A percentile compares a stretch with the other conserved stretches of the same genome.
phyloP scores from a whole-genome alignment of 352 stramenopile species.

The Thalassiosira livingstoniorum region DNA sequence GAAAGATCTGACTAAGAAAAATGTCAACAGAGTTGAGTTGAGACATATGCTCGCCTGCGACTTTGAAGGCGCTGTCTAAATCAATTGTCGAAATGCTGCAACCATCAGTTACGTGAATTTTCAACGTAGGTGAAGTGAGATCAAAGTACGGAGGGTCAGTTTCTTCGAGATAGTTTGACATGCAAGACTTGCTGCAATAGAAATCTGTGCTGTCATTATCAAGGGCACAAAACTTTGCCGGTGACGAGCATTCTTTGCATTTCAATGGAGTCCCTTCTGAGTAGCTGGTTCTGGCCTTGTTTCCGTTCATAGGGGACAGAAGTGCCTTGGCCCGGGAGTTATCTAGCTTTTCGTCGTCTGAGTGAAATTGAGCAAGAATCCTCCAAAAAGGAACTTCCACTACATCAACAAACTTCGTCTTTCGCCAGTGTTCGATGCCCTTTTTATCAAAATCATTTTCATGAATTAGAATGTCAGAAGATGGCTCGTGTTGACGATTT shows the following conservation, averaged over 20 bases:
- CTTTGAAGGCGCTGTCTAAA: constrained; percentile 26
- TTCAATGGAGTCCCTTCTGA: neutral
- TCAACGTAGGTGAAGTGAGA: constrained; percentile 24
- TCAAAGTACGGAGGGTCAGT: constrained; percentile 36
- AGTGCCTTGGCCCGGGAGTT: too few relatives aligned
- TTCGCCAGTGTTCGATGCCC: constrained; percentile 12
- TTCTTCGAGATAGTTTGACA: constrained; percentile 30
- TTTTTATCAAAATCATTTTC: constrained; percentile 16
- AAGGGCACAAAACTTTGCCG: constrained; percentile 32
- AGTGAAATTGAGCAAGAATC: constrained; percentile 27
- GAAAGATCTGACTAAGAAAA: constrained; percentile 21
- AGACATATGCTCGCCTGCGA: constrained; percentile 31
- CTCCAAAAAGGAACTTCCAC: constrained; percentile 35
- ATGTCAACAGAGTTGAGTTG: constrained; percentile 42
- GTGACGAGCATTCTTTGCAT: constrained; percentile 12
- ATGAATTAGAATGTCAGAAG: constrained; percentile 32
- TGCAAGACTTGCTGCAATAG: constrained; percentile 44
- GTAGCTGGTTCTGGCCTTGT: neutral
- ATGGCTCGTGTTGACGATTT: constrained; percentile 8
- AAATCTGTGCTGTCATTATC: constrained; percentile 34
- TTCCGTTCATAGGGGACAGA: neutral
- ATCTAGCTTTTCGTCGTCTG: constrained; percentile 9
- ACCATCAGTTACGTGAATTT: constrained; percentile 12
- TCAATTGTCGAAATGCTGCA: constrained; percentile 25
- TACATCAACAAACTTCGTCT: constrained; percentile 15